These are phyloP conservation scores for Candida endomychidarum DNA, from an alignment of 805 yeast species.

Conservation along the genomic window DNA sequence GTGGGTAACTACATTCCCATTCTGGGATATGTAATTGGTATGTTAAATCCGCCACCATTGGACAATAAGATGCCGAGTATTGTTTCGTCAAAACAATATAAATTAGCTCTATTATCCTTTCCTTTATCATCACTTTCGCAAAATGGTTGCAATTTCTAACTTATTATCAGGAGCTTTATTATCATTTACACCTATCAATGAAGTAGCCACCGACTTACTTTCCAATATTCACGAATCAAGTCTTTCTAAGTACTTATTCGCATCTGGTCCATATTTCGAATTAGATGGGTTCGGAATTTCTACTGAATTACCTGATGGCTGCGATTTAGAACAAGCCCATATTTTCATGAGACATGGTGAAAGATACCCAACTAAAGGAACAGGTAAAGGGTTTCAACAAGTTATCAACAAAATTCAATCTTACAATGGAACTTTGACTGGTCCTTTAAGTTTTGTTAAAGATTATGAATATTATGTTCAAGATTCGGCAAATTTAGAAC, in stretches of 20 bases:
- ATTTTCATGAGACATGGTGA: conserved; percentile 78
- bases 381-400: conserved; percentile 28
- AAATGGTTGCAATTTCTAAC: neutral
- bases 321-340: conserved; percentile 65
- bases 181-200: neutral
- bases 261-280: conserved; percentile 55
- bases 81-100: no score
- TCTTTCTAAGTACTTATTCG: conserved; percentile 51
- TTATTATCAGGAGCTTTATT: neutral
- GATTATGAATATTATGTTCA: conserved; percentile 53
- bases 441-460: conserved; percentile 54
- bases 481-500: conserved; percentile 37
- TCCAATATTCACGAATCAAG: neutral
- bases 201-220: neutral
- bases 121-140: no score
- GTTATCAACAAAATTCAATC: conserved; percentile 25
- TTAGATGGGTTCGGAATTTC: conserved; percentile 54
- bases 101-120: no score
- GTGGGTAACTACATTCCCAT: no score
- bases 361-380: conserved; percentile 48
- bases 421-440: conserved; percentile 31
- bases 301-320: conserved; percentile 47
- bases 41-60: no score
- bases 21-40: no score
- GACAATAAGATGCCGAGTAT: no score